phyloP scores from a whole-genome alignment of 2,329 filamentous ascomycete species.

The Beauveria asiatica region DNA sequence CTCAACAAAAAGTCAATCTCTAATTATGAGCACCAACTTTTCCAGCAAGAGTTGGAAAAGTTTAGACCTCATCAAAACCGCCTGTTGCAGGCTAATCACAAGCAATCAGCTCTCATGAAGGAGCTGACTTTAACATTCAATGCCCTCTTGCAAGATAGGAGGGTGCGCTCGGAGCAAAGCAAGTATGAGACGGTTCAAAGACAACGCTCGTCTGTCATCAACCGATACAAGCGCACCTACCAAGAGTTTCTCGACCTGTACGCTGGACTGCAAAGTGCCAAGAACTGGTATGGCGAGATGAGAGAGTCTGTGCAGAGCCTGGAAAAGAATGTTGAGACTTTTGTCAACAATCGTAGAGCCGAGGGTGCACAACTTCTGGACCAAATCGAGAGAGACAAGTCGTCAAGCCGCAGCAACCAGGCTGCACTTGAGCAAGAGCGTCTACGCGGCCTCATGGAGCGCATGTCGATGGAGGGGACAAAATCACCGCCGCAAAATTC shows the following conservation, averaged over 20 bases:
- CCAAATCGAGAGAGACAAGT: conserved; percentile 75
- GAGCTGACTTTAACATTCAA: conserved; percentile 85
- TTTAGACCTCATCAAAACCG: conserved; percentile 89
- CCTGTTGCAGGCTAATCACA: conserved; percentile 87
- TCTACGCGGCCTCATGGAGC: conserved; percentile 83
- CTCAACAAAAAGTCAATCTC: conserved; percentile 95
- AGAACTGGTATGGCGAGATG: conserved; percentile 94
- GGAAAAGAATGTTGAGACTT: conserved; percentile 91
- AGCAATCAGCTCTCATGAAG: conserved; percentile 89
- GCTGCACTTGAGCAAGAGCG: conserved; percentile 85
- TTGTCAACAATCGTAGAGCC: conserved; percentile 86
- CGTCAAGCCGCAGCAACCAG: conserved; percentile 46
- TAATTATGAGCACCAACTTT: conserved; percentile 85
- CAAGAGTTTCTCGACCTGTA: conserved; percentile 87
- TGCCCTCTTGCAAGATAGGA: conserved; percentile 82
- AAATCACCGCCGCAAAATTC: conserved; percentile 26
- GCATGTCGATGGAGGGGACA: conserved; percentile 76
- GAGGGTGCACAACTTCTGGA: conserved; percentile 85
- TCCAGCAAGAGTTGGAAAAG: conserved; percentile 95
- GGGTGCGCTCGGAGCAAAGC: conserved; percentile 86
- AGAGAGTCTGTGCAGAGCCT: conserved; percentile 86
- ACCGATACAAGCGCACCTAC: conserved; percentile 82
- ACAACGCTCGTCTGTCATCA: conserved; percentile 71
- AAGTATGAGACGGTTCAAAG: conserved; percentile 87
- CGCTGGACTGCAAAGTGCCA: conserved; percentile 77